A percentile compares a stretch with the other conserved stretches of the same genome.
Conservation (phyloP, 495 filamentous ascomycete genomes). For the Arthonia radiata region DNA sequence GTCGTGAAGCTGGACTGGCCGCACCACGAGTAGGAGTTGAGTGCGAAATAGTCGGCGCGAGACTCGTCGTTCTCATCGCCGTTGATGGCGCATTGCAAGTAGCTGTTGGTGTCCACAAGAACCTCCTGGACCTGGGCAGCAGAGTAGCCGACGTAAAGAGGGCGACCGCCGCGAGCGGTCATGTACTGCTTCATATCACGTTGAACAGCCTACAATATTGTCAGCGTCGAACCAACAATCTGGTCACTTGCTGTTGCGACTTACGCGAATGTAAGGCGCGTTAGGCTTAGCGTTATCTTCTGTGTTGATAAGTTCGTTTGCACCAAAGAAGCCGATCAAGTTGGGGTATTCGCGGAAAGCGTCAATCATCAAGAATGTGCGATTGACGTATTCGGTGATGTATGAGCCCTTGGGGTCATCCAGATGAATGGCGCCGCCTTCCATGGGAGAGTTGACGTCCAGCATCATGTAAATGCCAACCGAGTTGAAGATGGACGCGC, state of each 20-base stretch:
- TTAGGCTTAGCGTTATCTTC: constrained; percentile 42
- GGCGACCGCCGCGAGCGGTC: constrained; percentile 35
- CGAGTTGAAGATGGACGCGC: constrained; percentile 75
- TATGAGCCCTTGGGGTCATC: constrained; percentile 45
- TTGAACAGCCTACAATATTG: constrained; percentile 41
- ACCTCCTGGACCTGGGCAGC: constrained; percentile 71
- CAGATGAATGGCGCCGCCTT: constrained; percentile 50
- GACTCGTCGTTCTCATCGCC: constrained; percentile 47
- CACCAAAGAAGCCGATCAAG: constrained; percentile 72
- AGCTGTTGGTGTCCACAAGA: constrained; percentile 55
- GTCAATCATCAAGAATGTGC: constrained; percentile 77
- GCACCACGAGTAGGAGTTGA: constrained; percentile 95
- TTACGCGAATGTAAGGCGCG: constrained; percentile 49
- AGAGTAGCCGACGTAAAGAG: constrained; percentile 78
- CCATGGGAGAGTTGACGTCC: constrained; percentile 82
- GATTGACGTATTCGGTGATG: constrained; percentile 46
- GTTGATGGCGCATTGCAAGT: constrained; percentile 55
- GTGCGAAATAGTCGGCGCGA: constrained; percentile 62
- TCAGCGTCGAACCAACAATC: constrained; percentile 2
- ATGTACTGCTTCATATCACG: constrained; percentile 81
- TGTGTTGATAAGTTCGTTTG: constrained; percentile 82
- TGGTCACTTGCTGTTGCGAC: constrained; percentile 1
- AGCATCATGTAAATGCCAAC: constrained; percentile 79
- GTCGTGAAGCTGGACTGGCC: constrained; percentile 46
- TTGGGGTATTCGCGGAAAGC: constrained; percentile 88